Evolutionary conservation across 192 early-diverging fungal species (phyloP).

Genomic region (Geranomyces variabilis): DNA sequence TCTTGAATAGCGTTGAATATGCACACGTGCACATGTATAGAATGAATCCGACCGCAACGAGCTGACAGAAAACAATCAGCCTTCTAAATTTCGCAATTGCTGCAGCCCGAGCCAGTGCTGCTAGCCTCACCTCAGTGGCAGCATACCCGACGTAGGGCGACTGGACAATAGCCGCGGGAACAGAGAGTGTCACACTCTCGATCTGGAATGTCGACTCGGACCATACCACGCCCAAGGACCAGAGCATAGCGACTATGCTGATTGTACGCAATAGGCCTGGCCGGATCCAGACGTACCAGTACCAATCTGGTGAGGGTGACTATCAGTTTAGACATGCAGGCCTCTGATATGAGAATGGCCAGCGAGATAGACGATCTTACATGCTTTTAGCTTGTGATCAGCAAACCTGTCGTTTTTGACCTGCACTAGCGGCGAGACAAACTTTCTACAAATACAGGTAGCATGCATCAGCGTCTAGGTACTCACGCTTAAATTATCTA

Average conservation of each 20-base stretch:
- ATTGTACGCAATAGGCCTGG: conserved; percentile 64
- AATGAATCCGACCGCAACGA: conserved; percentile 74
- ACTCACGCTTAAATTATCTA: background rate
- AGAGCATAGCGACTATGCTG: conserved; percentile 59
- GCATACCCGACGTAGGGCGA: conserved; percentile 39
- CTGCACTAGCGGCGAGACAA: conserved; percentile 38
- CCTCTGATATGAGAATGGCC: background rate
- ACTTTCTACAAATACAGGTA: conserved; percentile 18
- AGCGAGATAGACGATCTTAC: conserved; percentile 20
- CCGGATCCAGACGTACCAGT: conserved; percentile 79
- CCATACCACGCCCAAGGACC: conserved; percentile 83
- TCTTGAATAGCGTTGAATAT: conserved; percentile 87
- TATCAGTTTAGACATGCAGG: no score
- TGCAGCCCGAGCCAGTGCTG: background rate
- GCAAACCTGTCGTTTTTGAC: conserved; percentile 27
- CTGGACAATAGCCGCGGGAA: conserved; percentile 66
- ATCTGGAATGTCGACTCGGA: conserved; percentile 91
- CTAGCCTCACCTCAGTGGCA: conserved; percentile 47
- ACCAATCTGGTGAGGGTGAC: conserved; percentile 61
- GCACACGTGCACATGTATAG: conserved; percentile 92
- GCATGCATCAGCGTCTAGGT: background rate
- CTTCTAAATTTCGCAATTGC: background rate
- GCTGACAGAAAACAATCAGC: conserved; percentile 35
- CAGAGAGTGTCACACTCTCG: conserved; percentile 58
- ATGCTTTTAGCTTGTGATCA: conserved; percentile 28